A percentile compares a stretch with the other conserved stretches of the same genome.
These are phyloP conservation scores for Nyssa sinensis DNA, from an alignment of 148 eudicot genomes.

Conservation along the genomic window DNA sequence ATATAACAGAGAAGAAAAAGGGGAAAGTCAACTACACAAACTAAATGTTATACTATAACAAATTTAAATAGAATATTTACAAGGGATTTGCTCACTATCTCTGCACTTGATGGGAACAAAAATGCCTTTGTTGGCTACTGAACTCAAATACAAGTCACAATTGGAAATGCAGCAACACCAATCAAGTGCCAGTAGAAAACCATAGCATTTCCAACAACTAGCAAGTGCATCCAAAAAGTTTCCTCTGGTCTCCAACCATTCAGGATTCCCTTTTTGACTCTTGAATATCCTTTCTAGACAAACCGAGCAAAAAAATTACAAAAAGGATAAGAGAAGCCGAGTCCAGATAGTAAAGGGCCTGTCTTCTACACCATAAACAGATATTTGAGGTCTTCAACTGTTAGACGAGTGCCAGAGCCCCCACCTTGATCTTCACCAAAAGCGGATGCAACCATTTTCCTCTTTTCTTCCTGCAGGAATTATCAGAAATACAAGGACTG, in stretches of 20 bases:
- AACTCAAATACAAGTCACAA: background rate
- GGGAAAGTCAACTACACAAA: background rate
- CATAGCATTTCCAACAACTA: background rate
- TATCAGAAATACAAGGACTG: background rate
- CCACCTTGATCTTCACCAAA: conserved; percentile 91
- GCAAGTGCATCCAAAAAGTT: background rate
- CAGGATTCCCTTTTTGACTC: background rate
- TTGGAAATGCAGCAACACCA: background rate
- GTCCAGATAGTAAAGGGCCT: background rate
- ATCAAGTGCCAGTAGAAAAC: background rate
- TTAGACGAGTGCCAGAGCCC: conserved; percentile 60
- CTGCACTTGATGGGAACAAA: conserved; percentile 11
- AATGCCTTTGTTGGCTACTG: conserved; percentile 6
- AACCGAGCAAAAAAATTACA: conserved; percentile 3
- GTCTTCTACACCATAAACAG: conserved; percentile 46
- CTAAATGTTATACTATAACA: too few species aligned
- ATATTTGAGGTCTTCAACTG: conserved; percentile 71
- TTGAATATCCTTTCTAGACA: background rate
- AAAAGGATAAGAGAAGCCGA: background rate
- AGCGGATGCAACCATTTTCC: conserved; percentile 98
- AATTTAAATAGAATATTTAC: background rate
- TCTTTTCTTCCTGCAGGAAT: conserved; percentile 81
- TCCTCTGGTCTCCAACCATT: background rate
- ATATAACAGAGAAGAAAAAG: background rate
- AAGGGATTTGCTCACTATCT: background rate